phyloP scores from a whole-genome alignment of 2,329 filamentous ascomycete genomes.

The Diaporthe nobilis region DNA sequence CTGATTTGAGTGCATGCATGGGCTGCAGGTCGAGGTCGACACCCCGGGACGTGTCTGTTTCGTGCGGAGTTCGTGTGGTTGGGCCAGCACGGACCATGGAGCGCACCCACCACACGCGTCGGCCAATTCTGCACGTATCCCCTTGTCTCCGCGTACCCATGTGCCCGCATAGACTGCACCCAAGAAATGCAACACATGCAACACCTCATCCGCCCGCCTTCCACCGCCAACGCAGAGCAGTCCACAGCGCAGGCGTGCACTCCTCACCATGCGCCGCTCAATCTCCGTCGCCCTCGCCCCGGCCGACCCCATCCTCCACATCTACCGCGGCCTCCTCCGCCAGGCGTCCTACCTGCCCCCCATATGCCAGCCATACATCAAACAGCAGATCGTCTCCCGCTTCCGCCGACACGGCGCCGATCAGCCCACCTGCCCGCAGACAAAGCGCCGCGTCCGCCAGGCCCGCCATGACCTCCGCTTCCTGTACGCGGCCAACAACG shows the following conservation, averaged over 20 bases:
- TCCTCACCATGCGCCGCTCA: slow-evolving; percentile 52
- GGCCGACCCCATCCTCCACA: slow-evolving; percentile 53
- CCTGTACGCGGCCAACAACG: slow-evolving; percentile 68
- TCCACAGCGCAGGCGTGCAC: slow-evolving; percentile 33
- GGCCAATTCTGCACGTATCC: background rate
- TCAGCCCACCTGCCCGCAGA: slow-evolving; percentile 35
- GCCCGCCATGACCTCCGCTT: slow-evolving; percentile 61
- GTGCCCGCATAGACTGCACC: background rate
- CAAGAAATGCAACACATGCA: background rate
- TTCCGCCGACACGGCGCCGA: slow-evolving; percentile 60
- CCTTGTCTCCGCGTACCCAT: background rate
- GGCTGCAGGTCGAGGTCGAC: slow-evolving; percentile 46
- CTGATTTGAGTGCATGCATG: slow-evolving; percentile 46
- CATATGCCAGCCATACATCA: slow-evolving; percentile 61
- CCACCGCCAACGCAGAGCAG: background rate
- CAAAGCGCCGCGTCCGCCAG: slow-evolving; percentile 52
- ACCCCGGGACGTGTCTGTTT: slow-evolving; percentile 41
- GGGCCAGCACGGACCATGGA: background rate
- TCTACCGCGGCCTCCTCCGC: slow-evolving; percentile 73
- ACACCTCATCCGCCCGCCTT: background rate
- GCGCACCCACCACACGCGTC: slow-evolving; percentile 27
- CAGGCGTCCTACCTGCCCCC: slow-evolving; percentile 72
- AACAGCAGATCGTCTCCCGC: slow-evolving; percentile 58
- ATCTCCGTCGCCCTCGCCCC: slow-evolving; percentile 52
- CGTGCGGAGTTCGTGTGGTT: slow-evolving; percentile 40